Conservation (phyloP, 139 green algal species). For the Zygnema circumcarinatum region DNA sequence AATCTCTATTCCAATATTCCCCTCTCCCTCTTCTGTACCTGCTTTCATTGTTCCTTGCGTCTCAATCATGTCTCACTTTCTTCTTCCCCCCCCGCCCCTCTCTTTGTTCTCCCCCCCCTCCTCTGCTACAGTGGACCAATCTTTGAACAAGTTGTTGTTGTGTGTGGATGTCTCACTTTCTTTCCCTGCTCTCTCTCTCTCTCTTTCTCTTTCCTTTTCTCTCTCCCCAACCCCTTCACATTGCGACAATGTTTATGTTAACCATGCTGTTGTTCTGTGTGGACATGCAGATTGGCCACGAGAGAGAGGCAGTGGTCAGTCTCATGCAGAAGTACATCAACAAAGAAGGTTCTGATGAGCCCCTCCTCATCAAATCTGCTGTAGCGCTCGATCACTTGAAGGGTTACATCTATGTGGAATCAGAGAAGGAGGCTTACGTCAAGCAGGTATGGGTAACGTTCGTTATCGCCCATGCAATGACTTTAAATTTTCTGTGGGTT, state of each 20-base stretch:
- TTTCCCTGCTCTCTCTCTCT: not conserved
- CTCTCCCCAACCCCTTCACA: too few relatives aligned
- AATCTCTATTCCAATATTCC: too few relatives aligned
- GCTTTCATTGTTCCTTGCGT: too few relatives aligned
- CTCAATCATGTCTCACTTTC: too few relatives aligned
- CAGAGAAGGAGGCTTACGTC: conserved; percentile 88
- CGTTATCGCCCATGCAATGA: too few relatives aligned
- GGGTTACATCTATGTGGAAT: conserved; percentile 95
- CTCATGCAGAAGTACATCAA: conserved; percentile 90
- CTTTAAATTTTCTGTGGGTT: not conserved
- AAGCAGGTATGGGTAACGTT: conserved; percentile 66
- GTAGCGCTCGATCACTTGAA: conserved; percentile 90
- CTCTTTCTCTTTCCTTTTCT: not conserved
- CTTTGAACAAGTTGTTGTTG: too few relatives aligned
- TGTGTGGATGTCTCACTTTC: too few relatives aligned
- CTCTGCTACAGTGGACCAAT: not conserved
- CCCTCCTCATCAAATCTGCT: conserved; percentile 89
- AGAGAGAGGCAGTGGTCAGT: conserved; percentile 82
- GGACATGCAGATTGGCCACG: conserved; percentile 72
- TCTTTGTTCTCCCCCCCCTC: not conserved
- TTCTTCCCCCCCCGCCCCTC: too few relatives aligned
- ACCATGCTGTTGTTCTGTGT: too few relatives aligned
- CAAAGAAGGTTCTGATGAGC: conserved; percentile 54
- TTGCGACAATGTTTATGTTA: too few relatives aligned
- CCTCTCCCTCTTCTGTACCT: too few relatives aligned